Evolutionary conservation across 1,284 basidiomycete species (phyloP), one percentile per base, ranked within the genome.

Genomic region (Cutaneotrichosporon arboriforme): DNA sequence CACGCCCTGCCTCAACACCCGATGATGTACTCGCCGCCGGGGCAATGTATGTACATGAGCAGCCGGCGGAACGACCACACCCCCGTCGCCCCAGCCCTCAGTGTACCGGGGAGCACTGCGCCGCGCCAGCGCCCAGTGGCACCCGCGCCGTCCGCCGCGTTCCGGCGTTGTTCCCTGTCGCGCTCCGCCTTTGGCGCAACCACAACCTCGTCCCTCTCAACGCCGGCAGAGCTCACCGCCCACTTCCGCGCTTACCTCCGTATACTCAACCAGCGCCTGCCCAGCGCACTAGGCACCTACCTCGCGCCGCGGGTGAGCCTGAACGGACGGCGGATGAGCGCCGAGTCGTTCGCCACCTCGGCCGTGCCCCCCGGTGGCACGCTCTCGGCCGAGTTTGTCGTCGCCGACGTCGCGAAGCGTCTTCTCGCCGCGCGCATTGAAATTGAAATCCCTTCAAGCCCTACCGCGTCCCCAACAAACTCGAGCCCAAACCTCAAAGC

Each of bases 221-320:
- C 44, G 12, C 18, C 44, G 14, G 51, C 51, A 2, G 48, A 53
- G 15, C 51, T 57, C 17, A 51, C 49, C 0, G 55, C 55, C 26
- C 55, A 57, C 37, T 53, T 53, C 26, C 43, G 55, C 23, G 22
- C 21, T 9, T 57, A 50, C 31, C 20, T 57, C 18, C 55, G 55
- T 13, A n/a, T 41, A 14, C n/a, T 53, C 8, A 57, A 57, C 51
- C 46, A 49, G 31, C 48, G 48, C 31, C 26, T 53, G 10, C 38
- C 39, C 31, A 31, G 38, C 21, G 18, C 23, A 3, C 35, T 57
- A 7, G 15, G 26, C n/a, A 21, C 22, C 10, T 53, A 44, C 18
- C 45, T 57, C 45, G 42, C 51, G 0, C 40, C 43, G 13, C 43
- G 49, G 1, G 15, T 57, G 5, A 2, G 7, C 4, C 10, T 38